Evolutionary conservation across 352 stramenopile genomes (phyloP).

Genomic region (Phytophthora pisi): DNA sequence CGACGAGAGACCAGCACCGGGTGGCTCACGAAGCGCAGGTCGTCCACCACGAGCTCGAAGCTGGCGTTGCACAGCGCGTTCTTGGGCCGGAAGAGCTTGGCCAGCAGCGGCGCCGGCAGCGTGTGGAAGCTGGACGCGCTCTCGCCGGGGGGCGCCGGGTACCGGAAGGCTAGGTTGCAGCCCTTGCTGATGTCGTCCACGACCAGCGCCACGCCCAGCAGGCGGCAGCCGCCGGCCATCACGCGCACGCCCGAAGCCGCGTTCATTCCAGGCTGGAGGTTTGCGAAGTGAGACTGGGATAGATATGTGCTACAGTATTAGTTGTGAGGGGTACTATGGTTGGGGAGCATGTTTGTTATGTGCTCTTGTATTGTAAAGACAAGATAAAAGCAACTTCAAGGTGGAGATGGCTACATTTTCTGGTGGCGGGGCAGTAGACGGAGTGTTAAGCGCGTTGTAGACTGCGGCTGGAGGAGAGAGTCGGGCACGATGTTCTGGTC

Average conservation of each 20-base stretch:
- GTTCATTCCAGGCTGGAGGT: slow-evolving; percentile 5
- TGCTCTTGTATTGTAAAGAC: background rate
- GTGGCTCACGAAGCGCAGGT: slow-evolving; percentile 87
- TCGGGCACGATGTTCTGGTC: slow-evolving; percentile 55
- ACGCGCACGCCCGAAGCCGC: background rate
- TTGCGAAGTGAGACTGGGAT: background rate
- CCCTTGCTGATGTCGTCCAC: slow-evolving; percentile 91
- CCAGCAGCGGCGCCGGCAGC: slow-evolving; percentile 74
- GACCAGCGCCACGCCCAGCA: slow-evolving; percentile 81
- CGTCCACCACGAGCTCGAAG: slow-evolving; percentile 89
- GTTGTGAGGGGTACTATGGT: background rate
- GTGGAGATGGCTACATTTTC: background rate
- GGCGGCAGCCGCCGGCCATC: slow-evolving; percentile 26
- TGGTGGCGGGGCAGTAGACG: slow-evolving; percentile 16
- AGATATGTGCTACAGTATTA: background rate
- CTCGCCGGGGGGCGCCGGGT: slow-evolving; percentile 65
- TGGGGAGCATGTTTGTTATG: background rate
- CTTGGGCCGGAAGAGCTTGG: slow-evolving; percentile 90
- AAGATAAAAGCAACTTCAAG: background rate
- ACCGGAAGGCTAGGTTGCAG: slow-evolving; percentile 87
- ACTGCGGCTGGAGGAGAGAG: background rate
- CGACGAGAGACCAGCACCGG: slow-evolving; percentile 75
- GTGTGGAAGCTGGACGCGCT: slow-evolving; percentile 77
- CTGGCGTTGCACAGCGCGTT: slow-evolving; percentile 87
- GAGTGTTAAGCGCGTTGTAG: slow-evolving; percentile 16